Evolutionary conservation across 75 land plant species (phyloP).

Genomic region (Pseudotsuga menziesii): DNA sequence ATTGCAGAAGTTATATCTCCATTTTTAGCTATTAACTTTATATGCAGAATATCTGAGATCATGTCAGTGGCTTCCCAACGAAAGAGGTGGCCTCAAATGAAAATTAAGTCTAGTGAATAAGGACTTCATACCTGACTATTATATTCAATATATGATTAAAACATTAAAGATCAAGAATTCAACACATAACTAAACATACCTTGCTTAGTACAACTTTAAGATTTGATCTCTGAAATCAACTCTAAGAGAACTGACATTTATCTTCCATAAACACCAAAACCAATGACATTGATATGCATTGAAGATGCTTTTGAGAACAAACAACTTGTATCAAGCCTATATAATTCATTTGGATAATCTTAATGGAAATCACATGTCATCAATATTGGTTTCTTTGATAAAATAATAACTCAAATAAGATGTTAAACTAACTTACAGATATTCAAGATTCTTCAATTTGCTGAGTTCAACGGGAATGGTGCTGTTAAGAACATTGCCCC

Average conservation of each 20-base stretch:
- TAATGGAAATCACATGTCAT: background rate
- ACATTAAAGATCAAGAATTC: too few relatives aligned
- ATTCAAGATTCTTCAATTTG: slow-evolving; percentile 3
- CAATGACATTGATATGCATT: too few relatives aligned
- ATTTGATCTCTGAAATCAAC: background rate
- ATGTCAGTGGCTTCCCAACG: background rate
- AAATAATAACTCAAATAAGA: background rate
- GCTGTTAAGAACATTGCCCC: background rate
- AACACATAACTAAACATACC: background rate
- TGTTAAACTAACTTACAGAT: background rate
- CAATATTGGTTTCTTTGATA: background rate
- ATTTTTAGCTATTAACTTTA: background rate
- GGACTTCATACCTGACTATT: too few relatives aligned
- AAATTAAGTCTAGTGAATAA: too few relatives aligned
- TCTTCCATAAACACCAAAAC: too few relatives aligned
- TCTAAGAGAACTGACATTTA: background rate
- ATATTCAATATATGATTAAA: too few relatives aligned
- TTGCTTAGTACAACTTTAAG: slow-evolving; percentile 1
- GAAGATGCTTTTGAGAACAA: background rate
- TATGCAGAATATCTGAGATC: background rate
- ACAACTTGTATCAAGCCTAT: background rate
- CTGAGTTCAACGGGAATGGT: slow-evolving; percentile 5
- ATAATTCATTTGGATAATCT: background rate
- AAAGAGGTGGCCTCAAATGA: background rate
- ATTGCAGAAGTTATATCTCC: background rate